Evolutionary conservation across 371 early-diverging fungal species (phyloP), one percentile per base, ranked within the genome.

Genomic region (Actinomortierella ambigua): DNA sequence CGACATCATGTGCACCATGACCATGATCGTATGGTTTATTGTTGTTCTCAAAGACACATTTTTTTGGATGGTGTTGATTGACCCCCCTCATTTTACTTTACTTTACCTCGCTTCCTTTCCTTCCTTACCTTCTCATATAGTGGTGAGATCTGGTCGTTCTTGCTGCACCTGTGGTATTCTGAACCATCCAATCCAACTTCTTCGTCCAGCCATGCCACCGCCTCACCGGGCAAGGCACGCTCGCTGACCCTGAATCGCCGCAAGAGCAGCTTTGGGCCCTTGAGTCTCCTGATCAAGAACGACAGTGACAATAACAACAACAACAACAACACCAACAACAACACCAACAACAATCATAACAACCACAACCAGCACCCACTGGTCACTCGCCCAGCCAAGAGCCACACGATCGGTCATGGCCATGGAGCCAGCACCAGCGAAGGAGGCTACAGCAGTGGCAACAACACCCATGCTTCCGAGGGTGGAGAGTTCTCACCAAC

Each of bases 121-220:
- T 54, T 27, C 20, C 20, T n/a, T n/a, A n/a, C n/a, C n/a, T n/a
- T n/a, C n/a, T n/a, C n/a, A n/a, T n/a, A n/a, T 28, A 71, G 73
- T n/a, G 73, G 73, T 2, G 73, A 71, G 53, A 71, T 71, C 13
- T 71, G 73, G 73, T 71, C 63, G 2, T 71, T 71, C 47, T 27
- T 71, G 13, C 63, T 71, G 4, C 73, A 71, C 23, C 73, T 71
- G 44, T 71, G 73, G 73, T 71, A 71, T 48, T 61, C 66, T 13
- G 73, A 71, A 14, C 73, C 73, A 13, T 56, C 63, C 6, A 59
- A 65, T 41, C 46, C 59, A 20, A 49, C 73, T 3, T 27, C 52
- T 20, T n/a, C 48, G 39, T 24, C 28, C 51, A 22, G 59, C 46
- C 52, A 41, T 55, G 27, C 51, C 15, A 26, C 66, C 59, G 34